Percentiles rank a stretch among this genome's conserved stretches.
Conservation (phyloP, 2,329 filamentous ascomycete genomes). For the Trichocomaceae sp. region DNA sequence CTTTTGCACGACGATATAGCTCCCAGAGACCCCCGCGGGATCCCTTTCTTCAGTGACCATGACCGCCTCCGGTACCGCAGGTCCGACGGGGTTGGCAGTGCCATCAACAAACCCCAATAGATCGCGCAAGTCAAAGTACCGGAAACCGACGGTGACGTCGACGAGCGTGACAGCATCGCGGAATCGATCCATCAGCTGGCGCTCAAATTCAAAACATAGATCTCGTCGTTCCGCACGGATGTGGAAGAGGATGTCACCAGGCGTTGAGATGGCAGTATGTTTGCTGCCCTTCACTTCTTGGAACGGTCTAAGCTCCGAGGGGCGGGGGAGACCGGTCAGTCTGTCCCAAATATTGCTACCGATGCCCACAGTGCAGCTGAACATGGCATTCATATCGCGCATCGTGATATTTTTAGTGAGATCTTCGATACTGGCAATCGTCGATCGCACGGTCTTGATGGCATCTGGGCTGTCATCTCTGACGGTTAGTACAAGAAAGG, state of each 20-base stretch:
- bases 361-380: slow-evolving; percentile 51
- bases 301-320: slow-evolving; percentile 49
- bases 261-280: slow-evolving; percentile 50
- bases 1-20: slow-evolving; percentile 56
- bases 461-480: slow-evolving; percentile 28
- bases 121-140: slow-evolving; percentile 55
- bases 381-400: slow-evolving; percentile 41
- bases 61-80: slow-evolving; percentile 37
- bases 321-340: slow-evolving; percentile 41
- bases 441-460: slow-evolving; percentile 38
- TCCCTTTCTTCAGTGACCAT: slow-evolving; percentile 36
- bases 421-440: slow-evolving; percentile 39
- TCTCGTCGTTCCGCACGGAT: slow-evolving; percentile 53
- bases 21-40: slow-evolving; percentile 45
- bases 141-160: slow-evolving; percentile 52
- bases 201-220: slow-evolving; percentile 54
- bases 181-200: slow-evolving; percentile 47
- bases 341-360: slow-evolving; percentile 48
- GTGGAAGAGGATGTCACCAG: slow-evolving; percentile 53
- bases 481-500: slow-evolving; percentile 48
- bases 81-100: slow-evolving; percentile 52
- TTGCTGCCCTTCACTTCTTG: slow-evolving; percentile 40
- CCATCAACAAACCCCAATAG: slow-evolving; percentile 56
- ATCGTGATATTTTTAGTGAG: slow-evolving; percentile 50
- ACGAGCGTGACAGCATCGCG: slow-evolving; percentile 44